Base-by-base conservation (phyloP, 352 stramenopile genomes). In the Pythium monospermum region DNA sequence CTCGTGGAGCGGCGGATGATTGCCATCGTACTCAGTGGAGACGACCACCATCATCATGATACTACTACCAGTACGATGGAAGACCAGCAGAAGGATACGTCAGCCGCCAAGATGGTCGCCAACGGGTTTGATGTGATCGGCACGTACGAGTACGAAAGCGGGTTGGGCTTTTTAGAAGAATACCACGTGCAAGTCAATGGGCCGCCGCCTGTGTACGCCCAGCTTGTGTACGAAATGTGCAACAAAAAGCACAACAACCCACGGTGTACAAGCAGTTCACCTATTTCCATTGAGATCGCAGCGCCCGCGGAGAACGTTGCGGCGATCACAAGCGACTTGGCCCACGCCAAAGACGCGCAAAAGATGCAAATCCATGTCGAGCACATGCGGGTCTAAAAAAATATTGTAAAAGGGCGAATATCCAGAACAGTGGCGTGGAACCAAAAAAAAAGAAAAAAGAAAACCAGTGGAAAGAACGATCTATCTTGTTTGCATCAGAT, bases 141-240 rank as follows among this genome's bases (percentile, higher is more conserved):
- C 43, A 38, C 43, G 25, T 50, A 50, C 27, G 43, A 50, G 27
- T 50, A 37, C 43, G 43, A 50, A 27, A 50, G 43, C 18, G 43
- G 43, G 7, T 12, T 50, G 8, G 43, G 43, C 12, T 50, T 50
- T 19, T 8, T 37, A 13, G 43, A 50, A 18, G 27, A 35, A n/a
- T 50, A 50, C 23, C 7, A 12, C 11, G 43, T 50, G 13, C 25
- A 37, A 11, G 28, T 50, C 25, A 18, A 50, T 19, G 28, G 25
- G 5, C 6, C 7, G 43, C 23, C 25, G 12, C 43, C 43, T 16
- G 7, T 12, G 19, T 50, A 50, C 23, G 28, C 11, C 0, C 12
- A 35, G 11, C 30, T 50, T 6, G 13, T 50, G 43, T 23, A 50
- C 25, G 43, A 50, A 16, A 38, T 50, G 25, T 21, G 16, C 36